Evolutionary conservation across 1,284 basidiomycete genomes (phyloP).

Genomic region (Puccinia novopanici): DNA sequence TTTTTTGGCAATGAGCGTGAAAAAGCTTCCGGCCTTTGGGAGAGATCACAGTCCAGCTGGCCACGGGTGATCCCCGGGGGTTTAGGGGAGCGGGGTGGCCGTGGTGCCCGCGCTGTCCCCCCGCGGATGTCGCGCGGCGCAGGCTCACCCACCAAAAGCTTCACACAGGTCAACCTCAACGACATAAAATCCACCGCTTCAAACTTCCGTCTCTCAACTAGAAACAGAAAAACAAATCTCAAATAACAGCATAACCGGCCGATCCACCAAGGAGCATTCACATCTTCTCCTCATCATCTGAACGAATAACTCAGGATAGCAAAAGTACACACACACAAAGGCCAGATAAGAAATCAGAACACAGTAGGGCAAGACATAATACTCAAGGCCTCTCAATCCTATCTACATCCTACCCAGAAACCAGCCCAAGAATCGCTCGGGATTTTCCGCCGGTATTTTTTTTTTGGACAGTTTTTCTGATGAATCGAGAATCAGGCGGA

Average conservation of each 20-base stretch:
- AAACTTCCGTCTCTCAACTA: too few relatives aligned
- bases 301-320: not conserved
- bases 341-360: not conserved
- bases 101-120: too few relatives aligned
- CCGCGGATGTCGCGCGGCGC: too few relatives aligned
- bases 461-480: not conserved
- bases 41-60: not conserved
- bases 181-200: too few relatives aligned
- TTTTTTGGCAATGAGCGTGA: not conserved
- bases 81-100: too few relatives aligned
- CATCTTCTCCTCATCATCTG: too few relatives aligned
- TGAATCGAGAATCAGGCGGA: conserved; percentile 43
- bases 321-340: not conserved
- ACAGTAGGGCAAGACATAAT: not conserved
- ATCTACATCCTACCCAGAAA: not conserved
- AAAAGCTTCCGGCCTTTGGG: not conserved
- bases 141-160: too few relatives aligned
- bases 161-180: too few relatives aligned
- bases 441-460: too few relatives aligned
- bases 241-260: too few relatives aligned
- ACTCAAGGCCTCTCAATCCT: not conserved
- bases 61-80: not conserved
- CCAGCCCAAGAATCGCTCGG: not conserved
- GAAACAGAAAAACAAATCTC: too few relatives aligned
- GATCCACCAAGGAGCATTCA: too few relatives aligned